Base-by-base conservation (phyloP, 1,284 basidiomycete species). In the Apiotrichum akiyoshidainum region DNA sequence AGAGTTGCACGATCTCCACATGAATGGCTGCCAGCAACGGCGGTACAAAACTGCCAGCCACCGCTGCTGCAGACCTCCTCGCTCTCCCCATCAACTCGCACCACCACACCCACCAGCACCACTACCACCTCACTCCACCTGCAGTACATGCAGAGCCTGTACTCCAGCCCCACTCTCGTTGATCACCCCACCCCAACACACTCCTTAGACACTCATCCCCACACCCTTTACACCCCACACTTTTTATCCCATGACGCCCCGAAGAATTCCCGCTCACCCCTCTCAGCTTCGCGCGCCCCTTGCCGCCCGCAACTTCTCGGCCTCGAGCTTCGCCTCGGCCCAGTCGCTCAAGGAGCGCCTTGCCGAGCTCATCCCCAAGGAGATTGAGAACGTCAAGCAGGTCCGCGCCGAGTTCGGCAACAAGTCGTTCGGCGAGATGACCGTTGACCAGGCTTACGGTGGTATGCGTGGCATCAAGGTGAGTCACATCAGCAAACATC, bases 281-380 rank as follows among this genome's bases (percentile, higher is more conserved):
- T 17, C 47, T 40, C 54, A 57, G 56, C 52, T 60, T 40, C 60
- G 60, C 55, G 37, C 54, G 31, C 58, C 67, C 54, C 59, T 78
- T 56, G 52, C 50, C 53, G 71, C 73, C 46, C 72, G 79, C 57
- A 69, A 71, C 33, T 80, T 78, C 67, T 77, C 89, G 42, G 81
- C 83, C 54, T 78, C 86, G 52, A 67, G 68, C 46, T 88, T 86
- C 77, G 77, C 85, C 49, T 55, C 67, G 55, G 90, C 86, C 78
- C 82, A 84, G 65, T 86, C 90, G 46, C 84, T 95, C 78, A 93
- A 93, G 81, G 91, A 95, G 80, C 85, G 90, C 61, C 83, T 96
- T 64, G 84, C 88, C 51, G 89, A 94, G 80, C 86, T 96, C 78
- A 94, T 96, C 71, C 93, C 92, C 63, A 82, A 83, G 65, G 89